Evolutionary conservation across 352 stramenopile genomes (phyloP).

Genomic region (Plasmopara muralis): DNA sequence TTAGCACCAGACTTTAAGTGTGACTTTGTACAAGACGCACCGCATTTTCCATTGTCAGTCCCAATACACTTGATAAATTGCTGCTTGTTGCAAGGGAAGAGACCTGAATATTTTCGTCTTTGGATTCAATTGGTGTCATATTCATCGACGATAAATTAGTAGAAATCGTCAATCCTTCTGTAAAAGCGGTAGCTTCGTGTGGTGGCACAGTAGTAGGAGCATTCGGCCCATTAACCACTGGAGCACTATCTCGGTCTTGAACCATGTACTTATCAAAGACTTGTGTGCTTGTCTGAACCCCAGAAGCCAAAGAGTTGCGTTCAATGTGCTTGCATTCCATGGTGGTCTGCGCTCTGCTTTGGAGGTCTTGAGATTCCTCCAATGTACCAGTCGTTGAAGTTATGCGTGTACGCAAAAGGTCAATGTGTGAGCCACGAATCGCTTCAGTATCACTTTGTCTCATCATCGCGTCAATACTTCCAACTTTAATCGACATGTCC

Average conservation of each 20-base stretch:
- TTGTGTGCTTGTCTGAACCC: neutral
- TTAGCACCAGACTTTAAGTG: neutral
- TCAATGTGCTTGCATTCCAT: neutral
- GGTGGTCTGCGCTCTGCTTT: constrained; percentile 3
- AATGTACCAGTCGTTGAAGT: constrained; percentile 11
- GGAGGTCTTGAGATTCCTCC: constrained; percentile 8
- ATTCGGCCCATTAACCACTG: neutral
- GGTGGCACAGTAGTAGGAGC: neutral
- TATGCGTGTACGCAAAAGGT: constrained; percentile 1
- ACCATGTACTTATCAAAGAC: constrained; percentile 5
- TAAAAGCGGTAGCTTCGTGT: constrained; percentile 7
- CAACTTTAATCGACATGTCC: neutral
- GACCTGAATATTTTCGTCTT: constrained; percentile 19
- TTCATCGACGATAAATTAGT: constrained; percentile 19
- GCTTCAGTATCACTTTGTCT: constrained; percentile 10
- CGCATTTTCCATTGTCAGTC: constrained; percentile 12
- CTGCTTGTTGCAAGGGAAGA: constrained; percentile 22
- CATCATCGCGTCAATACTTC: constrained; percentile 4
- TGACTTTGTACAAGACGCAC: constrained; percentile 7
- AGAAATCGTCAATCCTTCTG: constrained; percentile 8
- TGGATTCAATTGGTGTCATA: constrained; percentile 1
- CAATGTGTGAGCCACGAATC: constrained; percentile 3
- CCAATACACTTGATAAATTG: constrained; percentile 18
- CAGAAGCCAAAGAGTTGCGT: neutral
- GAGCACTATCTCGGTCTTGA: constrained; percentile 1